Base-by-base conservation (phyloP, 1,139 yeast genomes). In the Pichia sp. region DNA sequence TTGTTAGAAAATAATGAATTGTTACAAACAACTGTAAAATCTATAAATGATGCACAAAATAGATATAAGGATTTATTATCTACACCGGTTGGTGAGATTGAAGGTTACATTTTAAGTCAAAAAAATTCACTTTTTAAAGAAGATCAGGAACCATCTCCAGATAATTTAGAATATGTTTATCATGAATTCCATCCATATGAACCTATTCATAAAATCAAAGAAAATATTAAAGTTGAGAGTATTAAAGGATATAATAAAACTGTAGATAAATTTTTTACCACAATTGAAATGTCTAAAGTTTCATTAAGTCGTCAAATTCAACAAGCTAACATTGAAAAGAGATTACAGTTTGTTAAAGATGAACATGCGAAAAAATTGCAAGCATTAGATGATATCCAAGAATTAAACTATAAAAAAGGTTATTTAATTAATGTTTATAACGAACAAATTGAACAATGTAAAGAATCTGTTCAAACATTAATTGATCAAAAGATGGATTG, bases 401-500 rank as follows among this genome's bases (percentile, higher is more conserved):
- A 76, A 42, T 60, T 74, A 5, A 86, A 87, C 58, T 78, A 77
- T 49, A 71, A 71, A 52, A 83, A 82, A 57, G 97, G 96, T 11
- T 83, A 81, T 56, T 72, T 86, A 5, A 80, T 92, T 39, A 85
- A 86, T 52, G 70, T 74, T 38, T 75, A 85, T 62, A 84, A 94
- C 3, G 81, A 79, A 34, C 62, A 79, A 36, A 90, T 90, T 3
- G 92, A 85, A 48, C 78, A 79, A 30, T 89, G 95, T 43, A 82
- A 79, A 51, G 68, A 65, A 11, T 83, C 87, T 9, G 84, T 92
- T 7, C 83, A 81, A 51, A 71, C 71, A 1, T 68, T 87, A 49
- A 56, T 90, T 5, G 81, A 83, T 46, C 95, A 87, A 62, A 94
- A 88, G 56, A 87, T 88, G 90, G 97, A 92, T 63, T 92, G 98